Conservation (phyloP, 306 rosid genomes). For the Ormosia semicastrata region DNA sequence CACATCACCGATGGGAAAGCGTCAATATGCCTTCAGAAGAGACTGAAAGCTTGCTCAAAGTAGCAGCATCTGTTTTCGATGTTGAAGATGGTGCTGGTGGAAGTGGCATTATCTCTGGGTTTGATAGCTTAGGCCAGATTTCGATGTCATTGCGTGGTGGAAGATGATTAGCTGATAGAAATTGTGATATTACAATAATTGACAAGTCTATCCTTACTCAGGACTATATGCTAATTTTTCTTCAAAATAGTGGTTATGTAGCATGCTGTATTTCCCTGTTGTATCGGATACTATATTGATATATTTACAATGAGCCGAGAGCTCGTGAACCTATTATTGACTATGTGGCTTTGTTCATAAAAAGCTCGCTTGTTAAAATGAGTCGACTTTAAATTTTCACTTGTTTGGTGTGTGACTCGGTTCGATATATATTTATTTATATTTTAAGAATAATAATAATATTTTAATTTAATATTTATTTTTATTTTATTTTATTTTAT, state of each 20-base stretch:
- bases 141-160: conserved; percentile 1
- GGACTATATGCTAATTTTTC: neutral
- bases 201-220: too few species aligned
- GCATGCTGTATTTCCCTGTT: neutral
- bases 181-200: neutral
- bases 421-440: too few species aligned
- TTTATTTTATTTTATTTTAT: too few species aligned
- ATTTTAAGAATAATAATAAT: too few species aligned
- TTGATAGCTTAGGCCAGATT: neutral
- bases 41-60: conserved; percentile 4
- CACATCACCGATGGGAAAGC: conserved; percentile 9
- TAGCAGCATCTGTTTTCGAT: neutral
- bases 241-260: neutral
- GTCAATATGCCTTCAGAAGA: neutral
- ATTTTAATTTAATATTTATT: too few species aligned
- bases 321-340: too few species aligned
- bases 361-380: too few species aligned
- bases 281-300: neutral
- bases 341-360: too few species aligned
- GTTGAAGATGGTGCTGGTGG: neutral
- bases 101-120: neutral
- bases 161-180: conserved; percentile 7
- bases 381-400: too few species aligned
- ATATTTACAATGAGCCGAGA: too few species aligned
- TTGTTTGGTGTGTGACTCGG: too few species aligned